Conservation (phyloP, 176 grass and related monocot genomes). For the Puya raimondii region DNA sequence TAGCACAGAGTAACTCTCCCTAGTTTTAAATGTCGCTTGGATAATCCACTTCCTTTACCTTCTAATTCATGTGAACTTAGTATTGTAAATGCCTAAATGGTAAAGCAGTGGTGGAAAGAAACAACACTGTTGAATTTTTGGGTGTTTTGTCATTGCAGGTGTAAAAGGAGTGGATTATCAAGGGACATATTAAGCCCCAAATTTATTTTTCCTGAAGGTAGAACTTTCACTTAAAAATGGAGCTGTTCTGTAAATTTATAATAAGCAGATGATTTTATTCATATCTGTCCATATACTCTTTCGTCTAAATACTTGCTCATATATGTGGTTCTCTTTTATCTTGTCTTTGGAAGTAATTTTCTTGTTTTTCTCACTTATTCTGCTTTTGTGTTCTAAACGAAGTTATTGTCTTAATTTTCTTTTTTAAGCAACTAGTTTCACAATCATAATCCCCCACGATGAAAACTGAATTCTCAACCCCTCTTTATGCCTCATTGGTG, state of each 20-base stretch:
- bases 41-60: slow-evolving; percentile 23
- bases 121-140: slow-evolving; percentile 9
- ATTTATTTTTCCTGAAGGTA: slow-evolving; percentile 14
- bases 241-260: neutral
- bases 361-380: no score
- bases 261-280: no score
- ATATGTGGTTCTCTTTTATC: no score
- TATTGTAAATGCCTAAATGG: slow-evolving; percentile 1
- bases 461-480: neutral
- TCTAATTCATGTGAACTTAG: neutral
- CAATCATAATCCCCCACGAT: no score
- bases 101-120: neutral
- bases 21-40: neutral
- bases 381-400: no score
- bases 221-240: neutral
- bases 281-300: no score
- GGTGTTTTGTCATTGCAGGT: slow-evolving; percentile 24
- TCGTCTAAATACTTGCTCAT: no score
- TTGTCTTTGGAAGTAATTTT: no score
- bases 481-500: neutral
- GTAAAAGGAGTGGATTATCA: slow-evolving; percentile 21
- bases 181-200: slow-evolving; percentile 9
- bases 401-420: neutral
- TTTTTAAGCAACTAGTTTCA: neutral
- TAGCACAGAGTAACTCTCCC: neutral